These are phyloP conservation scores for Veloporphyrellus conicus DNA, from an alignment of 1,284 basidiomycete species.

Conservation along the genomic window DNA sequence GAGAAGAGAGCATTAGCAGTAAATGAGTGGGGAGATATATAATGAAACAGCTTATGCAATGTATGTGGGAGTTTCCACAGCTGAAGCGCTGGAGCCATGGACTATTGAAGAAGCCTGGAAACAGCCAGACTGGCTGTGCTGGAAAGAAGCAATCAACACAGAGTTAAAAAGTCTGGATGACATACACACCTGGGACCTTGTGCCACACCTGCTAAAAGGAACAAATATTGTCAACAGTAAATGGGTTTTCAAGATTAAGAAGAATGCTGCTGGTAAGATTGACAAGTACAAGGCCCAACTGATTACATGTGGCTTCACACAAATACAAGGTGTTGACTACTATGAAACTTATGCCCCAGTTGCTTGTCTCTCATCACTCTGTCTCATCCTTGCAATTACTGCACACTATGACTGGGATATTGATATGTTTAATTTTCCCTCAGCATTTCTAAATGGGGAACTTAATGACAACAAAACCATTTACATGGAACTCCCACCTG, in stretches of 20 bases:
- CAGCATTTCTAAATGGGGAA: neutral
- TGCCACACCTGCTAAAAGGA: neutral
- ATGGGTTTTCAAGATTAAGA: slow-evolving; percentile 5
- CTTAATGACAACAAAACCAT: neutral
- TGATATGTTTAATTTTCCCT: neutral
- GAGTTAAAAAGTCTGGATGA: slow-evolving; percentile 2
- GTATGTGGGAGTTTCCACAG: neutral
- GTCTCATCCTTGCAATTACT: neutral
- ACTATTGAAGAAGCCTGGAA: neutral
- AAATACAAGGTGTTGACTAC: neutral
- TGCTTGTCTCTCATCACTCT: neutral
- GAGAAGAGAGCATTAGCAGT: neutral
- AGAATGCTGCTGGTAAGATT: neutral
- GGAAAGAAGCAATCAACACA: neutral
- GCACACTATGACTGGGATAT: neutral
- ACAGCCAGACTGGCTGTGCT: neutral
- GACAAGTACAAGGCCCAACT: slow-evolving; percentile 1
- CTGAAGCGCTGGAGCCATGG: neutral
- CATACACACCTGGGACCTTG: neutral
- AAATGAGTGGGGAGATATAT: neutral
- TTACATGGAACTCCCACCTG: slow-evolving; percentile 1
- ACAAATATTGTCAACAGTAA: neutral
- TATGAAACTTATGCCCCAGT: neutral
- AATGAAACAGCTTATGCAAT: neutral
- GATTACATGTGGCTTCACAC: neutral